Conservation (phyloP, 495 filamentous ascomycete species). For the Acidiella bohemica region DNA sequence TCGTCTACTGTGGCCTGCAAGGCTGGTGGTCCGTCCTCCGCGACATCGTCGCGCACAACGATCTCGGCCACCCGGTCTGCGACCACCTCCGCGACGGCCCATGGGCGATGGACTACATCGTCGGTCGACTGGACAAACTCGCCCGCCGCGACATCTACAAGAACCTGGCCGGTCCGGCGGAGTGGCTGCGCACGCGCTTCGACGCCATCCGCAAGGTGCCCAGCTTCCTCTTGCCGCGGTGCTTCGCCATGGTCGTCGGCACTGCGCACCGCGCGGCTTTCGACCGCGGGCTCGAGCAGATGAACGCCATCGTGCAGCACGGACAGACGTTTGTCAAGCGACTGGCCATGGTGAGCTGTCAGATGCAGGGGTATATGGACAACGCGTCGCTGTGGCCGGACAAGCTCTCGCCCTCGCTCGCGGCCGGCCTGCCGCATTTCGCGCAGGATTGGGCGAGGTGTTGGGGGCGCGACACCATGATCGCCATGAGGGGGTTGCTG, state of each 20-base stretch:
- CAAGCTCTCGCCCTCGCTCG: constrained; percentile 71
- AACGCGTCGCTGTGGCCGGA: constrained; percentile 82
- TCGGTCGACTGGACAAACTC: constrained; percentile 61
- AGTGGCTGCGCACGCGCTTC: constrained; percentile 74
- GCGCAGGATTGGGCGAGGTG: constrained; percentile 85
- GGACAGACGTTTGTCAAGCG: constrained; percentile 78
- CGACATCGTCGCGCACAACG: constrained; percentile 71
- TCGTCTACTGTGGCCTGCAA: constrained; percentile 93
- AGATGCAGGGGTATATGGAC: constrained; percentile 76
- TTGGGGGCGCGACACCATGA: constrained; percentile 96
- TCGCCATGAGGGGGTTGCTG: constrained; percentile 79
- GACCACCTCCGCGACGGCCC: constrained; percentile 81
- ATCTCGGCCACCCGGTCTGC: constrained; percentile 86
- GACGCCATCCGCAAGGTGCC: constrained; percentile 71
- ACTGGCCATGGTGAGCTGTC: constrained; percentile 76
- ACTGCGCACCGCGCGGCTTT: constrained; percentile 75
- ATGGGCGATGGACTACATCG: constrained; percentile 88
- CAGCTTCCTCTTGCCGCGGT: constrained; percentile 78
- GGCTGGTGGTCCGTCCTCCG: constrained; percentile 96
- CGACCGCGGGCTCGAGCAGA: constrained; percentile 61
- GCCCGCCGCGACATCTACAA: constrained; percentile 46
- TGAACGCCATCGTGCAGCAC: constrained; percentile 58
- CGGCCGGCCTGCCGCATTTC: constrained; percentile 92
- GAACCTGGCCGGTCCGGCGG: constrained; percentile 47
- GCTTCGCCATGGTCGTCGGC: constrained; percentile 79